Percentiles rank a stretch among this genome's conserved stretches.
These are phyloP conservation scores for Primulina eburnea DNA, from an alignment of 257 asterid genomes.

Conservation along the genomic window DNA sequence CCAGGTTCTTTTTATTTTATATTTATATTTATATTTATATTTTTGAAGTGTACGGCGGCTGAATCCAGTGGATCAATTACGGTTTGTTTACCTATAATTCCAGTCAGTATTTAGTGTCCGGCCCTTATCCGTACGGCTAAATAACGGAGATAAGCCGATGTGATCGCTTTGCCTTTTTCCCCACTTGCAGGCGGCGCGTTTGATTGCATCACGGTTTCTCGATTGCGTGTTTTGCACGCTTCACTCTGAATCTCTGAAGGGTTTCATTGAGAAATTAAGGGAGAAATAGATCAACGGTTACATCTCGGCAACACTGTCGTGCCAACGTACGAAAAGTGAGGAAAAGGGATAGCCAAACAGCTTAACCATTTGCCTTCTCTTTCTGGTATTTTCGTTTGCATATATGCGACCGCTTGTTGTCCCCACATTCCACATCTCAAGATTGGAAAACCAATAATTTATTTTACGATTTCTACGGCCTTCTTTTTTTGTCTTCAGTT, in stretches of 20 bases:
- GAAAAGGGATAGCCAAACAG: slow-evolving; percentile 33
- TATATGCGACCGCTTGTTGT: slow-evolving; percentile 34
- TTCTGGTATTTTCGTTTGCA: slow-evolving; percentile 25
- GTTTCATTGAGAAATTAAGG: neutral
- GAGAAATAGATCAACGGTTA: slow-evolving; percentile 28
- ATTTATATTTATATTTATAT: no score
- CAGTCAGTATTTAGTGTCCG: neutral
- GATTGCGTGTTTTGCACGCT: slow-evolving; percentile 31
- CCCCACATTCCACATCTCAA: slow-evolving; percentile 27
- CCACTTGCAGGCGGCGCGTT: neutral
- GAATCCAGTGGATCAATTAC: neutral
- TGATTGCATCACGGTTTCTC: neutral
- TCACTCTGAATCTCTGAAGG: slow-evolving; percentile 14
- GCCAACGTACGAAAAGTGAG: neutral
- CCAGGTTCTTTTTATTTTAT: no score
- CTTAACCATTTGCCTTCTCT: slow-evolving; percentile 18
- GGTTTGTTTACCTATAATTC: neutral
- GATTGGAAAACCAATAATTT: neutral
- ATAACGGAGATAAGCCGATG: neutral
- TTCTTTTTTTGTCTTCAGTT: slow-evolving; percentile 6
- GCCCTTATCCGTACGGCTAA: neutral
- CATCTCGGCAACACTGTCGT: slow-evolving; percentile 27
- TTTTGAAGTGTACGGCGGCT: neutral
- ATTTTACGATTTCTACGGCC: neutral
- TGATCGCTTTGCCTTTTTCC: neutral